These are phyloP conservation scores for Xanthoceras sorbifolium DNA, from an alignment of 345 rosid genomes.

Conservation along the genomic window DNA sequence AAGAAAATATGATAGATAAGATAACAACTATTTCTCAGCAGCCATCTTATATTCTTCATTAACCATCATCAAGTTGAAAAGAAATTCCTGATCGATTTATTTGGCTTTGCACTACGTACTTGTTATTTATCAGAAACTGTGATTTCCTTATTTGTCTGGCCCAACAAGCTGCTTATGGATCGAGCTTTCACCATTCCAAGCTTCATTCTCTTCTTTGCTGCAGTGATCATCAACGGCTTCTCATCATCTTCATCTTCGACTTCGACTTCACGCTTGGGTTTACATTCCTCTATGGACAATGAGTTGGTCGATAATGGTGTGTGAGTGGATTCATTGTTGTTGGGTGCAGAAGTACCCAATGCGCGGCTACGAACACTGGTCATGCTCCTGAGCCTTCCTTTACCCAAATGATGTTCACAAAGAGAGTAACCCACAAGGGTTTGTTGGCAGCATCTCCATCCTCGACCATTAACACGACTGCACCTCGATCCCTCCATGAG, in stretches of 20 bases:
- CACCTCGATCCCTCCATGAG: constrained; percentile 86
- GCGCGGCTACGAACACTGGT: constrained; percentile 43
- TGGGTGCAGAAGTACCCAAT: constrained; percentile 10
- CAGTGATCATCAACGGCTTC: constrained; percentile 21
- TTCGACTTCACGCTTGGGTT: neutral
- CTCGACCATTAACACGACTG: constrained; percentile 94
- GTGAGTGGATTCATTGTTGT: constrained; percentile 4
- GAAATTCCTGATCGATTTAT: neutral
- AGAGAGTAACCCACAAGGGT: constrained; percentile 92
- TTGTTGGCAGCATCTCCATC: constrained; percentile 96
- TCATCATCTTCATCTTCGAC: constrained; percentile 22
- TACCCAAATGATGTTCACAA: constrained; percentile 95
- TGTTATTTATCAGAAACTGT: constrained; percentile 14
- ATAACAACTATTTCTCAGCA: constrained; percentile 3
- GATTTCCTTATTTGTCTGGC: constrained; percentile 40
- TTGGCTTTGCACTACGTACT: neutral
- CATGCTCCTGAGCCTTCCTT: constrained; percentile 88
- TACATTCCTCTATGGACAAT: neutral
- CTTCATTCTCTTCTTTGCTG: constrained; percentile 65
- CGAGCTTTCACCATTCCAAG: constrained; percentile 93
- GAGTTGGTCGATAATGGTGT: constrained; percentile 9
- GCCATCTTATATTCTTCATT: neutral
- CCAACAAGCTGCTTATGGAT: constrained; percentile 86
- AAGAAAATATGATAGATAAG: neutral
- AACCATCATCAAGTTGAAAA: neutral